Evolutionary conservation across 2,329 filamentous ascomycete genomes (phyloP), one percentile per base, ranked within the genome.

Genomic region (Botrytis medusae): DNA sequence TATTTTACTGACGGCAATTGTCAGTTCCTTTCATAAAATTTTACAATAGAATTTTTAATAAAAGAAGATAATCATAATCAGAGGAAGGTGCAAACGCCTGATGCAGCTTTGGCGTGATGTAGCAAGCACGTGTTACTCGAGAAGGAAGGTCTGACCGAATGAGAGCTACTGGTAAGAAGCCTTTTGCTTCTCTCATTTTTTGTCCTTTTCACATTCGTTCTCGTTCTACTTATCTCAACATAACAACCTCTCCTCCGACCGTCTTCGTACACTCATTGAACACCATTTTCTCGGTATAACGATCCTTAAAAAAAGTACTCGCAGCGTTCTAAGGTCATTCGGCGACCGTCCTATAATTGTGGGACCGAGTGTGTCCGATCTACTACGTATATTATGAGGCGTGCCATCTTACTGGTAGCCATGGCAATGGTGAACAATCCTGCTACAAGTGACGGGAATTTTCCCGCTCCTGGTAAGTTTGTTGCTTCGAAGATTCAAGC

Each of bases 1-100:
- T 93, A 34, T 93, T 93, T 82, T 93, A 89, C 79, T 93, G 48
- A 69, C 37, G 42, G 51, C 18, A 57, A 32, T 68, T n/a, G 25
- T 44, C n/a, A 32, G 22, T 42, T 22, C 48, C 20, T 40, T n/a
- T 22, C 34, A 68, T 37, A 70, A 63, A 59, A 60, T 7, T 57
- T 34, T 16, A 25, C 9, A 20, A 29, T n/a, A 72, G 63, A 37
- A 29, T 29, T 48, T 22, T 29, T 48, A 70, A 70, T 61, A n/a
- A 29, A 32, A 61, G 18, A n/a, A 46, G 22, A 48, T 22, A 34
- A 60, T 48, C 32, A 22, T 20, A 65, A 60, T 57, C 59, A 18
- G 40, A 32, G 68, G 68, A 70, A 70, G 68, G 54, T 63, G 40
- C 68, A 63, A 63, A 63, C 40, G 20, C 2, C 10, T 12, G n/a